Evolutionary conservation across 495 filamentous ascomycete genomes (phyloP).

Genomic region (Immersiella caudata): DNA sequence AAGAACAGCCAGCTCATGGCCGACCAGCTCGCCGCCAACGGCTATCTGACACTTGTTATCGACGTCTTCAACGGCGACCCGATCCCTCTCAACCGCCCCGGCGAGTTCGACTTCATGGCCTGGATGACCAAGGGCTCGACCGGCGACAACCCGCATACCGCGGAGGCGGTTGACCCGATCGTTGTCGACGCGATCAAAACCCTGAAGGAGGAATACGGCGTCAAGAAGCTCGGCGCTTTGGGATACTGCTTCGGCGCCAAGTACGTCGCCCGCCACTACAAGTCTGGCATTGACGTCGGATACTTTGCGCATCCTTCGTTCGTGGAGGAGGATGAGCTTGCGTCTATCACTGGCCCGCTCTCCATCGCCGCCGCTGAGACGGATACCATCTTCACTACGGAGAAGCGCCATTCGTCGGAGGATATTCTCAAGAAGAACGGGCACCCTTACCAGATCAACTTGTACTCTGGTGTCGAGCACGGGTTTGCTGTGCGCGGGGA

Average conservation of each 20-base stretch:
- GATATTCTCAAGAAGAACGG: constrained; percentile 60
- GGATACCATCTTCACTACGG: constrained; percentile 75
- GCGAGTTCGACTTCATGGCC: constrained; percentile 58
- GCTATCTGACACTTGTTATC: constrained; percentile 75
- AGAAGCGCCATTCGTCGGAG: constrained; percentile 65
- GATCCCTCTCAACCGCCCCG: constrained; percentile 57
- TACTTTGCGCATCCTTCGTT: constrained; percentile 78
- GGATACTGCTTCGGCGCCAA: constrained; percentile 82
- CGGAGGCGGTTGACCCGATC: constrained; percentile 57
- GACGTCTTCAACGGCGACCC: constrained; percentile 79
- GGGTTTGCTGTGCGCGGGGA: constrained; percentile 81
- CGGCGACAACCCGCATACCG: constrained; percentile 62
- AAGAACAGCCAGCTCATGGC: constrained; percentile 78
- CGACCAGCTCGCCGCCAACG: constrained; percentile 80
- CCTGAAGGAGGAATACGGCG: constrained; percentile 51
- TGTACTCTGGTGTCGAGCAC: constrained; percentile 75
- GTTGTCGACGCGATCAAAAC: constrained; percentile 49
- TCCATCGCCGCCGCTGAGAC: constrained; percentile 79
- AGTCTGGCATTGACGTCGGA: constrained; percentile 58
- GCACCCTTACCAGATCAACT: constrained; percentile 77
- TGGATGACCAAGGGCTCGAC: constrained; percentile 61
- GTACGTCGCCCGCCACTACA: constrained; percentile 52
- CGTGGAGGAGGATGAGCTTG: constrained; percentile 74
- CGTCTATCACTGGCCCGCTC: constrained; percentile 68
- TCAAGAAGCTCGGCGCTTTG: constrained; percentile 69